Base-by-base conservation (phyloP, 352 stramenopile genomes). In the Pythium brachiatum region DNA sequence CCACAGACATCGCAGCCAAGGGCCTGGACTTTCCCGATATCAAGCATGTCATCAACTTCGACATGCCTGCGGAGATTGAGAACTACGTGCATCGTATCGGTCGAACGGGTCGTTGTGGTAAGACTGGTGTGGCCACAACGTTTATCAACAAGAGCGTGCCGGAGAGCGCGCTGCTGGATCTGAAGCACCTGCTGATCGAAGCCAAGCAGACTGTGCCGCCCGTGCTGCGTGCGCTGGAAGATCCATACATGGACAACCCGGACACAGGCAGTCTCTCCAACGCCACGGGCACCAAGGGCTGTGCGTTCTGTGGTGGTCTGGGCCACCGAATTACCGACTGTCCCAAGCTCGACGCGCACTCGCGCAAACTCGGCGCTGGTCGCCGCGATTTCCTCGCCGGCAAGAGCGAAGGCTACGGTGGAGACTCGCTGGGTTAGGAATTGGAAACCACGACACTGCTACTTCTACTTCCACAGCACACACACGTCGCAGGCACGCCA, bases 61-160 rank as follows among this genome's bases (percentile, higher is more conserved):
- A 99, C 75, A 99, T 99, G 97, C 97, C 97, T 0, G 84, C 81
- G 39, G 96, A 99, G 74, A 99, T 99, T 69, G 97, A 99, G 77
- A 99, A 99, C 74, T 99, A 99, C 74, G 97, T 99, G 38, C 97
- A 99, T 92, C 85, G 97, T 56, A 99, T 99, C 66, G 97, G 97
- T 44, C 95, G 97, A 60, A 99, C 97, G 9, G 97, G 97, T 38
- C 96, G 97, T 38, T 98, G 95, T 68, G 97, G 97, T 11, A 99
- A 99, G 72, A 99, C 97, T 2, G 85, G 85, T 32, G 96, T 99
- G 0, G 97, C 97, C 1, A 99, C 97, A 12, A 99, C 97, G 3
- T 99, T 99, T 63, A 99, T 99, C 75, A 99, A 99, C 79, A 99
- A 99, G 76, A 92, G 84, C 53, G 85, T 96, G 5, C 82, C 82